Evolutionary conservation across 1,139 yeast genomes (phyloP).

Genomic region (Nadsonia commutata): DNA sequence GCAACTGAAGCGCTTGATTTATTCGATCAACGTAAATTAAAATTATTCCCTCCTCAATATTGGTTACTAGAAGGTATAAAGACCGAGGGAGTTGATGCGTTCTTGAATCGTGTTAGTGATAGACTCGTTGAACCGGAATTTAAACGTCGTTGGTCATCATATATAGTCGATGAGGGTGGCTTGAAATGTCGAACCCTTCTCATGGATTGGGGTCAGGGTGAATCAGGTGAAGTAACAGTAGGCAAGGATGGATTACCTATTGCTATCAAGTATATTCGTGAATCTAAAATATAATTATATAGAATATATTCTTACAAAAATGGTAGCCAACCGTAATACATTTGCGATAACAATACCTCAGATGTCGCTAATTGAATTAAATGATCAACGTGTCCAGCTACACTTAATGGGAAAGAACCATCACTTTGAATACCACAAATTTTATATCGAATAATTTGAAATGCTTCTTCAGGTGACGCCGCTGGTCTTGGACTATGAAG

Average conservation of each 20-base stretch:
- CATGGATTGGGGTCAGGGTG: slow-evolving; percentile 22
- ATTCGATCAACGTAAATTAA: slow-evolving; percentile 14
- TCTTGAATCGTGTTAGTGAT: slow-evolving; percentile 10
- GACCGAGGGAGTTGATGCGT: slow-evolving; percentile 10
- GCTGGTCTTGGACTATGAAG: slow-evolving; percentile 19
- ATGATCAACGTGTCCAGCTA: slow-evolving; percentile 85
- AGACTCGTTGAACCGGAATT: slow-evolving; percentile 14
- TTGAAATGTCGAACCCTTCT: slow-evolving; percentile 2
- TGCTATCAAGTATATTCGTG: slow-evolving; percentile 11
- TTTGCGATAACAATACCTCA: slow-evolving; percentile 52
- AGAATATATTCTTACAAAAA: slow-evolving; percentile 30
- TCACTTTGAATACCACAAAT: slow-evolving; percentile 73
- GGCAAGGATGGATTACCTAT: slow-evolving; percentile 12
- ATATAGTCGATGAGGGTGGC: background rate
- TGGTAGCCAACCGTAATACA: slow-evolving; percentile 96
- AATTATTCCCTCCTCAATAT: slow-evolving; percentile 22
- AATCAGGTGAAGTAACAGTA: slow-evolving; percentile 14
- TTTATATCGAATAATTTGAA: slow-evolving; percentile 61
- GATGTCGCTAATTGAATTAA: slow-evolving; percentile 76
- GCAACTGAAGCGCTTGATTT: slow-evolving; percentile 15
- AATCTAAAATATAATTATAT: background rate
- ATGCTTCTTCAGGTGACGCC: slow-evolving; percentile 46
- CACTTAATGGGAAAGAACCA: slow-evolving; percentile 77
- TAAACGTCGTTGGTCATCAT: background rate
- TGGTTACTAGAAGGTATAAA: slow-evolving; percentile 15